Evolutionary conservation across 2,329 filamentous ascomycete species (phyloP), one percentile per base, ranked within the genome.

Genomic region (Sordariomycetes sp.): DNA sequence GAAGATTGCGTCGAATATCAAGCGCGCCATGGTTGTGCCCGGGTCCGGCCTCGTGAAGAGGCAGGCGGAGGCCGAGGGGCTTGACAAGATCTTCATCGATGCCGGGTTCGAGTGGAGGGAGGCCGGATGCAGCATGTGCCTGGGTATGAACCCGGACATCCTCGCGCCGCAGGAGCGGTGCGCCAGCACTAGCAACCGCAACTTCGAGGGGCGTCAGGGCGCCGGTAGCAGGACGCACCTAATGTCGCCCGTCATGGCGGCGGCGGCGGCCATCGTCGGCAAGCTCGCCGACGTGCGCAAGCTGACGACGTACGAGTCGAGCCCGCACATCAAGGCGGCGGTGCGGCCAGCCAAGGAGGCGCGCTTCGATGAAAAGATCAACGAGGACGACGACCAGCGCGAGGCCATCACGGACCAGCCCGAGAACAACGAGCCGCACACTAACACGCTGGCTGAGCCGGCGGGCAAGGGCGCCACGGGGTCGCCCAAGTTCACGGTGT

Each of bases 131-230:
- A 95, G 89, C 61, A 99, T 99, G 94, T 97, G 94, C 69, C 80
- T 99, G 57, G 94, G 94, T 69, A 99, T 99, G 92, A 99, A 99
- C 77, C 92, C 94, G 0, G 94, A 99, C 70, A 97, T 99, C 62
- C 81, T 97, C 53, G 84, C 90, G 1, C 91, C 94, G 57, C 82
- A 87, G 69, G 94, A 99, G 74, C 86, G 94, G 66, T 97, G 94
- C 69, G 94, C 94, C 50, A 92, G 87, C 68, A 97, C 94, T 54
- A 95, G 89, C 61, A 97, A 97, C 76, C 88, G 94, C 65, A 97
- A 97, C 73, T 97, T 97, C 64, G 94, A 97, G 70, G 94, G 94
- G 61, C 86, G 94, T 62, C 94, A 99, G 74, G 94, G 94, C 68
- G 90, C 92, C 60, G 84, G 85, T 61, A 89, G 92, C 59, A 84